These are phyloP conservation scores for Calonectria pseudoreteaudii DNA, from an alignment of 2,329 filamentous ascomycete species.

Conservation along the genomic window DNA sequence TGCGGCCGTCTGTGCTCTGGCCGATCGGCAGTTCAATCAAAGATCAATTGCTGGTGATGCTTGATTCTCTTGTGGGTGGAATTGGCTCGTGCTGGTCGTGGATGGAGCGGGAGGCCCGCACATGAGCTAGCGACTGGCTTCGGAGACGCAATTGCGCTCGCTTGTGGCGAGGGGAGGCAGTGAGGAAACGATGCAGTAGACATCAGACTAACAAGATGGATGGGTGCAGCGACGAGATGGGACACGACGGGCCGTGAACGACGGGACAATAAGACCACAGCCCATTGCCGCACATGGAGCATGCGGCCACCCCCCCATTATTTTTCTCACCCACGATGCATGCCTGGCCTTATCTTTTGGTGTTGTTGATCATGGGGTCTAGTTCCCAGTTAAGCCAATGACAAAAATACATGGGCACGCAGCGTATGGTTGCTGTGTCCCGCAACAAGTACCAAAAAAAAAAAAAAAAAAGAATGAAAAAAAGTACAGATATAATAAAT, in stretches of 20 bases:
- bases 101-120: conserved; percentile 1
- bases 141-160: not conserved
- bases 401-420: not conserved
- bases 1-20: conserved; percentile 17
- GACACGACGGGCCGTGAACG: not conserved
- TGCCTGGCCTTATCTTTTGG: conserved; percentile 30
- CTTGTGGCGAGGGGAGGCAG: not conserved
- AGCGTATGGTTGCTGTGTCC: not conserved
- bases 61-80: not conserved
- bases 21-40: conserved; percentile 15
- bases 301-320: not conserved
- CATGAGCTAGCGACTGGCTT: not conserved
- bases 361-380: conserved; percentile 31
- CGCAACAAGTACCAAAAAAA: not conserved
- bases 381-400: not conserved
- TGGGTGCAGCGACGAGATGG: not conserved
- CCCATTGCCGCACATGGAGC: not conserved
- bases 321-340: conserved; percentile 21
- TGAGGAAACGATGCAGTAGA: not conserved
- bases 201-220: not conserved
- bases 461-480: not conserved
- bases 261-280: not conserved
- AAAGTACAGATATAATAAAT: not conserved
- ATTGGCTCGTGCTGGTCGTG: conserved; percentile 18
- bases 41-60: conserved; percentile 2